phyloP scores from a whole-genome alignment of 169 alveolate genomes.

The Cryptosporidium canis region DNA sequence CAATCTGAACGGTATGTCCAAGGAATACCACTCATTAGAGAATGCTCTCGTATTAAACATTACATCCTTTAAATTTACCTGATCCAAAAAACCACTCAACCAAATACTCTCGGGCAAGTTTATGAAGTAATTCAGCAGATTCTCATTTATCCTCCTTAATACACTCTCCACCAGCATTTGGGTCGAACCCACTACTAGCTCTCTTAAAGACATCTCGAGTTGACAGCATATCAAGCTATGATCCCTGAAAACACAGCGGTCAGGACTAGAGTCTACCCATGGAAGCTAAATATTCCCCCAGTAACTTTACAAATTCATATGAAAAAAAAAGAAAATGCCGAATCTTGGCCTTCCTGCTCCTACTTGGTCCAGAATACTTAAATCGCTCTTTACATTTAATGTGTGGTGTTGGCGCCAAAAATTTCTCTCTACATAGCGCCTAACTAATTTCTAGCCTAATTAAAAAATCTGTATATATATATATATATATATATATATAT shows the following conservation, averaged over 20 bases:
- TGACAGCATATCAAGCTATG: conserved; percentile 21
- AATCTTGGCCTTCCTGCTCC: no score
- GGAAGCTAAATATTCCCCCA: not conserved
- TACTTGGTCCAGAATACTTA: not conserved
- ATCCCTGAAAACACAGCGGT: not conserved
- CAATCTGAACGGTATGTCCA: conserved; percentile 63
- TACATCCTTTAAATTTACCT: conserved; percentile 57
- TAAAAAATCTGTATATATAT: no score
- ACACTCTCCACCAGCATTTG: conserved; percentile 73
- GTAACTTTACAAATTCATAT: not conserved
- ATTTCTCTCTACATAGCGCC: not conserved
- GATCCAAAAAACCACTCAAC: conserved; percentile 67
- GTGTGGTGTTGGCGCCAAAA: conserved; percentile 54
- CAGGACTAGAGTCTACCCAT: not conserved
- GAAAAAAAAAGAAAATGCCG: no score
- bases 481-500: no score
- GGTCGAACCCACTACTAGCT: conserved; percentile 62
- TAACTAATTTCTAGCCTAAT: no score
- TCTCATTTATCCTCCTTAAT: conserved; percentile 64
- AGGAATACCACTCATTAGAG: conserved; percentile 70
- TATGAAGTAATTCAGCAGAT: conserved; percentile 46
- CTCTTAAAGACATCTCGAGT: conserved; percentile 55
- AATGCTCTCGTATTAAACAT: conserved; percentile 66
- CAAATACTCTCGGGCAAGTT: conserved; percentile 70
- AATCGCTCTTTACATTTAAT: not conserved